Percentiles rank a stretch among this genome's conserved stretches.
Conservation (phyloP, 192 early-diverging fungal genomes). For the Glomus cerebriforme region DNA sequence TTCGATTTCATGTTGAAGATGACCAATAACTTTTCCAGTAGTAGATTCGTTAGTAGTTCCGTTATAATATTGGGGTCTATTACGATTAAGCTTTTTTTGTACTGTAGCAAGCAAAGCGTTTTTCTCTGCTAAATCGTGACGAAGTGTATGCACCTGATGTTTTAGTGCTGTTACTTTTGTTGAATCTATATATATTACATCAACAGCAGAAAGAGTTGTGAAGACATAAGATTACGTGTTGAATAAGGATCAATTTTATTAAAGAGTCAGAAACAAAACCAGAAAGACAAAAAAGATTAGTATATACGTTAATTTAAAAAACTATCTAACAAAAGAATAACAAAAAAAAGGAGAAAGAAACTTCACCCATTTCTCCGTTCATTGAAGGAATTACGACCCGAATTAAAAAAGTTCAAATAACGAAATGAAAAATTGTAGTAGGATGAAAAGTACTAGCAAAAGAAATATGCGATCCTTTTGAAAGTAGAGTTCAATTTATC, state of each 20-base stretch:
- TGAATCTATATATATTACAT: not conserved
- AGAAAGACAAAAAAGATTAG: not conserved
- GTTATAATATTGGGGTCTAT: not conserved
- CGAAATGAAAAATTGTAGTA: not conserved
- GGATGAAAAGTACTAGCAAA: not conserved
- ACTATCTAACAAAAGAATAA: not conserved
- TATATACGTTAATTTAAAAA: not conserved
- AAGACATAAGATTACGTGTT: too few relatives aligned
- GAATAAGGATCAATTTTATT: too few relatives aligned
- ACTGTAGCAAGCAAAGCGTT: conserved; percentile 26
- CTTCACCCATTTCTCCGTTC: not conserved
- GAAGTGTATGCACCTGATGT: conserved; percentile 28
- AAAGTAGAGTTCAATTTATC: too few relatives aligned
- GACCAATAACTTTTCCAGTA: conserved; percentile 24
- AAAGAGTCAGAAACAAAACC: not conserved
- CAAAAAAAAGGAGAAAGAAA: not conserved
- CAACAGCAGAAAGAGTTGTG: not conserved
- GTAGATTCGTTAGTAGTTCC: conserved; percentile 13
- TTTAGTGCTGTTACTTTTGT: conserved; percentile 4
- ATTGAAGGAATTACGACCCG: not conserved
- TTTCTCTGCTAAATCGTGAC: conserved; percentile 29
- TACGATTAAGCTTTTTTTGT: conserved; percentile 26
- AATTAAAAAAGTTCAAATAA: not conserved
- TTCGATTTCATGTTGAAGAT: conserved; percentile 29
- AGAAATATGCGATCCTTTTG: too few relatives aligned